These are phyloP conservation scores for Ophiostoma quercus DNA, from an alignment of 2,329 filamentous ascomycete species.

Conservation along the genomic window DNA sequence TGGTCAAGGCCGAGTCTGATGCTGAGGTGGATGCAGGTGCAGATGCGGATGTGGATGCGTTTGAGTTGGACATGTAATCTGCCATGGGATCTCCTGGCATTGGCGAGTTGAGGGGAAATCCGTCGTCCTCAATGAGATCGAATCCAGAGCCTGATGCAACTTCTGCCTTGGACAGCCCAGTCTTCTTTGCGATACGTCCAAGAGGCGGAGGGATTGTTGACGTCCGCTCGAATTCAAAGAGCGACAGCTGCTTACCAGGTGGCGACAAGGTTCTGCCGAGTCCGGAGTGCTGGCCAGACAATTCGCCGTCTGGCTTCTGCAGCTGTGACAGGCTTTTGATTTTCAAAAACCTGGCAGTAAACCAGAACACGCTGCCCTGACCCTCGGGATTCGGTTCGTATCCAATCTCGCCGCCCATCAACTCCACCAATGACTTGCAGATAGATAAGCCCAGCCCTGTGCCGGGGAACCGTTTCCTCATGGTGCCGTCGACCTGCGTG, in stretches of 20 bases:
- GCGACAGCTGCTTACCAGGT: conserved; percentile 12
- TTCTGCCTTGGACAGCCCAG: conserved; percentile 18
- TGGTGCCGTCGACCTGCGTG: conserved; percentile 94
- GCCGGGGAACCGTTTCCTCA: conserved; percentile 89
- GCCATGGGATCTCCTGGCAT: background rate
- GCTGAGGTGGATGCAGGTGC: background rate
- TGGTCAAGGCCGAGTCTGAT: background rate
- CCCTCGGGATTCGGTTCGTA: conserved; percentile 80
- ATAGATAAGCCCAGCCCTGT: conserved; percentile 92
- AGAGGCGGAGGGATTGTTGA: conserved; percentile 13
- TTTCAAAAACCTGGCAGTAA: conserved; percentile 55
- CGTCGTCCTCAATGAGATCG: conserved; percentile 18
- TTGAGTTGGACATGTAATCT: background rate
- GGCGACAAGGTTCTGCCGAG: conserved; percentile 13
- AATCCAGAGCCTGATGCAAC: conserved; percentile 19
- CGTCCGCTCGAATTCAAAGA: conserved; percentile 19
- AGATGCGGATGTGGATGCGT: background rate
- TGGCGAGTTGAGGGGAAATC: background rate
- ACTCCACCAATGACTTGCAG: conserved; percentile 84
- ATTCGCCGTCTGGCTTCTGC: conserved; percentile 16
- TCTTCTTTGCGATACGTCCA: conserved; percentile 16
- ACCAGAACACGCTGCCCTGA: conserved; percentile 89
- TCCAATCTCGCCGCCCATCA: conserved; percentile 96
- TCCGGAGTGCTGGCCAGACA: background rate
- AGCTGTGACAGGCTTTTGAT: conserved; percentile 33